Percentiles rank a stretch among this genome's conserved stretches.
phyloP scores from a whole-genome alignment of 345 rosid genomes.

The Salix caprea region DNA sequence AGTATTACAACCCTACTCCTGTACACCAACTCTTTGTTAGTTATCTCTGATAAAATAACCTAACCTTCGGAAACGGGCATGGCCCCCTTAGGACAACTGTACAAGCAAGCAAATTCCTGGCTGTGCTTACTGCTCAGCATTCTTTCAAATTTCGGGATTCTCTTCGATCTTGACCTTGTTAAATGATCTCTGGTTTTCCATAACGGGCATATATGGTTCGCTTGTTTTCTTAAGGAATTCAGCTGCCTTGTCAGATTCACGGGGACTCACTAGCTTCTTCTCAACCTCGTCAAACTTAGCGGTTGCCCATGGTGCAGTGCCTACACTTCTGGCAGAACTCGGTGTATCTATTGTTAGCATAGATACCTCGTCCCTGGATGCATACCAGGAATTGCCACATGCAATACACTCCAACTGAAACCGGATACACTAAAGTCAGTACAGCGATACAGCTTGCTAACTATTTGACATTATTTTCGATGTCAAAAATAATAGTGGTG shows the following conservation, averaged over 20 bases:
- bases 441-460: neutral
- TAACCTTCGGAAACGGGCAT: neutral
- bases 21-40: neutral
- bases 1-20: neutral
- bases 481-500: neutral
- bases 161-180: conserved; percentile 39
- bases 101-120: neutral
- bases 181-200: conserved; percentile 45
- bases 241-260: conserved; percentile 45
- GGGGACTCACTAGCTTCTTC: conserved; percentile 60
- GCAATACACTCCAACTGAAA: conserved; percentile 80
- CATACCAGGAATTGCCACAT: conserved; percentile 90
- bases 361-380: conserved; percentile 79
- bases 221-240: conserved; percentile 44
- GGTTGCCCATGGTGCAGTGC: conserved; percentile 51
- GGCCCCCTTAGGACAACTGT: neutral
- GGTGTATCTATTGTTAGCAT: conserved; percentile 65
- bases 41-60: neutral
- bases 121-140: conserved; percentile 25
- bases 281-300: conserved; percentile 54
- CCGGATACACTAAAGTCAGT: neutral
- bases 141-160: conserved; percentile 33
- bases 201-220: conserved; percentile 41
- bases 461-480: neutral
- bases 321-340: conserved; percentile 42